Percentiles rank a stretch among this genome's conserved stretches.
Evolutionary conservation across 2,329 filamentous ascomycete genomes (phyloP).

Genomic region (Aphanoascus verrucosus): DNA sequence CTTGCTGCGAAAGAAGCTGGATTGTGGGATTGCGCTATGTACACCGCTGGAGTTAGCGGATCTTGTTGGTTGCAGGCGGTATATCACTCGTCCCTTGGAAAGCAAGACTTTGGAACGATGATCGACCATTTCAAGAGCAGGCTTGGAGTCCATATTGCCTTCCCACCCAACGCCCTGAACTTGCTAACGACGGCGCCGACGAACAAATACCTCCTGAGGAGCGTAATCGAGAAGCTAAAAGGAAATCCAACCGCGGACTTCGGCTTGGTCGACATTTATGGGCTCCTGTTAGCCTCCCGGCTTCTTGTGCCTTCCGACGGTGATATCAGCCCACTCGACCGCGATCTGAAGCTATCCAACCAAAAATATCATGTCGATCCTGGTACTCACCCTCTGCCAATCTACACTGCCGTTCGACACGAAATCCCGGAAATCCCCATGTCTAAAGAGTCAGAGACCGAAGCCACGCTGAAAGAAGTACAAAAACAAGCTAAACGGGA

Average conservation of each 20-base stretch:
- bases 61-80: conserved; percentile 91
- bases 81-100: conserved; percentile 69
- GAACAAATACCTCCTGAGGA: conserved; percentile 79
- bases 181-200: conserved; percentile 80
- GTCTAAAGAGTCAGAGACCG: conserved; percentile 36
- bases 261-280: conserved; percentile 88
- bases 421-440: conserved; percentile 63
- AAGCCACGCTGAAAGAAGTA: conserved; percentile 33
- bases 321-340: conserved; percentile 62
- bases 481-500: conserved; percentile 47
- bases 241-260: conserved; percentile 71
- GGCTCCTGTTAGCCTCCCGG: conserved; percentile 70
- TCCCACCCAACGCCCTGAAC: conserved; percentile 71
- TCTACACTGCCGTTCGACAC: conserved; percentile 90
- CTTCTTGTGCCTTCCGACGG: conserved; percentile 70
- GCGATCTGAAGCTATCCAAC: conserved; percentile 83
- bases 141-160: conserved; percentile 80
- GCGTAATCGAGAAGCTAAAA: conserved; percentile 82
- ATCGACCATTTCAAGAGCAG: conserved; percentile 79
- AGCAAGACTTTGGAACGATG: conserved; percentile 55
- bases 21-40: conserved; percentile 86
- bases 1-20: conserved; percentile 75
- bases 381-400: conserved; percentile 76
- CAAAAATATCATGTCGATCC: conserved; percentile 65
- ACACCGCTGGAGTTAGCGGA: conserved; percentile 89